phyloP scores from a whole-genome alignment of 495 filamentous ascomycete genomes.

The Peziza echinospora region DNA sequence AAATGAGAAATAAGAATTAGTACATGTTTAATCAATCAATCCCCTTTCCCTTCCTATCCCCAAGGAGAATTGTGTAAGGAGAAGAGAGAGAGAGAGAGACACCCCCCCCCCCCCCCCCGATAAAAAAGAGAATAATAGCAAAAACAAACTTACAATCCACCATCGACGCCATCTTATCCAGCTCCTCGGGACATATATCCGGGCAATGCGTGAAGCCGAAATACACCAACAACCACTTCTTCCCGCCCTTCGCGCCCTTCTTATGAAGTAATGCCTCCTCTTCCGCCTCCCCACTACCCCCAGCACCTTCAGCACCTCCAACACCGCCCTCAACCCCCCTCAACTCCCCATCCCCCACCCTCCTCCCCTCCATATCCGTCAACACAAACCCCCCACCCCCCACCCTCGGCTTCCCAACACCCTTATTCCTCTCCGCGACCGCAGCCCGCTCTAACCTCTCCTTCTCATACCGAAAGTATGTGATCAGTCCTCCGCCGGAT shows the following conservation, averaged over 20 bases:
- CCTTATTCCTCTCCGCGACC: conserved; percentile 77
- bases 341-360: conserved; percentile 54
- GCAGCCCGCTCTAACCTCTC: conserved; percentile 64
- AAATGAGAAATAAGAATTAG: neutral
- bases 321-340: conserved; percentile 65
- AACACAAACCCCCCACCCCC: conserved; percentile 71
- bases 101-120: no score
- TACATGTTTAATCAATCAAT: neutral
- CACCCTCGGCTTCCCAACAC: conserved; percentile 77
- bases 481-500: conserved; percentile 51
- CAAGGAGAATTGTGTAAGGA: conserved; percentile 16
- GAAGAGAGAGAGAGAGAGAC: conserved; percentile 16
- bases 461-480: conserved; percentile 85
- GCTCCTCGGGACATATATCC: conserved; percentile 95
- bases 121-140: neutral
- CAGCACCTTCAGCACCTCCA: conserved; percentile 27
- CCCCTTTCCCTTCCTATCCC: no score
- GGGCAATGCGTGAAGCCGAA: conserved; percentile 98
- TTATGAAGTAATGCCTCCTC: neutral
- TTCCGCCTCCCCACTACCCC: neutral
- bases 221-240: conserved; percentile 40
- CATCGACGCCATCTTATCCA: conserved; percentile 94
- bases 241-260: neutral
- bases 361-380: conserved; percentile 56
- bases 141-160: conserved; percentile 49